phyloP scores from a whole-genome alignment of 2,329 filamentous ascomycete genomes.

The Exophiala sideris region DNA sequence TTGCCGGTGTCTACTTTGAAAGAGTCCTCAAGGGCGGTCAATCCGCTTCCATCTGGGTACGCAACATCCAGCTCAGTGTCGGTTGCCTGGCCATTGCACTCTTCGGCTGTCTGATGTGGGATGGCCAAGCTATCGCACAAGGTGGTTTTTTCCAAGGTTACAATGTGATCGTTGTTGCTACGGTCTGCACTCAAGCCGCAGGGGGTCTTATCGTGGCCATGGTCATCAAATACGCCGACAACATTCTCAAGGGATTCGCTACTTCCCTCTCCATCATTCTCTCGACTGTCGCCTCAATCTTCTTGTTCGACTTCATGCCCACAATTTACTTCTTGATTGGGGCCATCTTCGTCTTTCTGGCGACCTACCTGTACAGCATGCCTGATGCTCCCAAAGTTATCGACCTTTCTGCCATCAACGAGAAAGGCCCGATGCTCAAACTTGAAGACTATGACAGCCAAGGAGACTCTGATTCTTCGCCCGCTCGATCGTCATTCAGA shows the following conservation, averaged over 20 bases:
- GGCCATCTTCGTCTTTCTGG: slow-evolving; percentile 70
- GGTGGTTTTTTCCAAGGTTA: slow-evolving; percentile 94
- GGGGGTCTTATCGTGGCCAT: slow-evolving; percentile 81
- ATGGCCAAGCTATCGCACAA: slow-evolving; percentile 75
- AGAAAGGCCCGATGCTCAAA: slow-evolving; percentile 18
- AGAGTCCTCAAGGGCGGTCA: slow-evolving; percentile 83
- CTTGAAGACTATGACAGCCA: slow-evolving; percentile 20
- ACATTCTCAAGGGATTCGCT: slow-evolving; percentile 90
- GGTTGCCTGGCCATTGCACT: slow-evolving; percentile 89
- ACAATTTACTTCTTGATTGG: slow-evolving; percentile 70
- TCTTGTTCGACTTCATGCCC: slow-evolving; percentile 70
- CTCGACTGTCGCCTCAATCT: slow-evolving; percentile 78
- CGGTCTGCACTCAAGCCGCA: slow-evolving; percentile 75
- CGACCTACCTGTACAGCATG: slow-evolving; percentile 80
- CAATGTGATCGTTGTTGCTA: slow-evolving; percentile 84
- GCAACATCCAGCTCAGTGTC: slow-evolving; percentile 89
- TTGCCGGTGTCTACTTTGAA: slow-evolving; percentile 69
- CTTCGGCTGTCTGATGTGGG: slow-evolving; percentile 79
- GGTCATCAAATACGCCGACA: slow-evolving; percentile 78
- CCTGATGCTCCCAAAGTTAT: slow-evolving; percentile 20
- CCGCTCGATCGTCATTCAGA: slow-evolving; percentile 9
- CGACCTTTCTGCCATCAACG: slow-evolving; percentile 9
- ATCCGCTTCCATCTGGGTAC: slow-evolving; percentile 79
- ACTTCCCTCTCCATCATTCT: slow-evolving; percentile 87
- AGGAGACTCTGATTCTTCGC: not conserved